Evolutionary conservation across 140 eudicot genomes (phyloP).

Genomic region (Stevia rebaudiana): DNA sequence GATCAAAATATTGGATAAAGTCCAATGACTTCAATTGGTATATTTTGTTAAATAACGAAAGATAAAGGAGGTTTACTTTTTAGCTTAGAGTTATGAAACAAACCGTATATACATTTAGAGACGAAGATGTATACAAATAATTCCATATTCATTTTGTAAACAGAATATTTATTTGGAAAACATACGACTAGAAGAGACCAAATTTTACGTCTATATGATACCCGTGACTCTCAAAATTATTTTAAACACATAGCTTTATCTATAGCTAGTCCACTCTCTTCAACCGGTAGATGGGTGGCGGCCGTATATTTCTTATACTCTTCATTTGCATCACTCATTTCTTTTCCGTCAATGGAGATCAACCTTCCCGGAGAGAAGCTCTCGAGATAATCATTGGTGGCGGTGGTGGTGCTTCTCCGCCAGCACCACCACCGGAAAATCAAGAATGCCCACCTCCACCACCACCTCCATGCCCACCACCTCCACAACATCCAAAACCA

Average conservation of each 20-base stretch:
- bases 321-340: slow-evolving; percentile 16
- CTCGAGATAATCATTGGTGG: slow-evolving; percentile 23
- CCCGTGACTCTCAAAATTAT: too few species aligned
- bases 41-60: too few species aligned
- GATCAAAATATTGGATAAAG: too few species aligned
- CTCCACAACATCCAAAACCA: neutral
- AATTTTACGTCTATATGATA: too few species aligned
- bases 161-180: too few species aligned
- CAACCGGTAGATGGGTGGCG: neutral
- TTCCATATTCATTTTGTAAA: too few species aligned
- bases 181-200: too few species aligned
- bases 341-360: slow-evolving; percentile 12
- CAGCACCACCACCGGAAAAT: slow-evolving; percentile 15
- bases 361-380: slow-evolving; percentile 6
- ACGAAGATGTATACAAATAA: too few species aligned
- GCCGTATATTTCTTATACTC: slow-evolving; percentile 4
- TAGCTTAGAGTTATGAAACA: too few species aligned
- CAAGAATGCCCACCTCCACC: slow-evolving; percentile 13
- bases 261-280: neutral
- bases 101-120: too few species aligned
- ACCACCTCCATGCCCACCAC: neutral
- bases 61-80: too few species aligned
- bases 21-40: too few species aligned
- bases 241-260: neutral
- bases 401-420: neutral